Base-by-base conservation (phyloP, 2,329 filamentous ascomycete species). In the Dissoconium aciculare region DNA sequence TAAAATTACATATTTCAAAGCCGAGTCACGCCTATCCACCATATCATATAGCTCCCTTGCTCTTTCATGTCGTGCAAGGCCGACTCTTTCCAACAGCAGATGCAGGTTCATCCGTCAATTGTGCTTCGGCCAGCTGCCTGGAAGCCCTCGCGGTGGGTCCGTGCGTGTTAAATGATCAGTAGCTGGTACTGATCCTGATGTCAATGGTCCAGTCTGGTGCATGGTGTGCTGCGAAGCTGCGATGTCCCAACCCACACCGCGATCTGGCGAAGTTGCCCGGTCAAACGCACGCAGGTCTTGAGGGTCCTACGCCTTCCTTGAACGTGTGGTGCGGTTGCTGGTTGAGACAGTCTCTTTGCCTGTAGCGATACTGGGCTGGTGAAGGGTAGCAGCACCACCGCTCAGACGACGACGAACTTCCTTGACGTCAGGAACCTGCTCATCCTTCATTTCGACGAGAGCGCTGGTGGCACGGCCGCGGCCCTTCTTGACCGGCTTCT, bases 391-490 rank as follows among this genome's bases (percentile, higher is more conserved):
- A 30, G 42, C 49, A 38, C 54, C 52, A 47, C 58, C 52, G 49
- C 66, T 59, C 35, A 59, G 66, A 60, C 50, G 58, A 53, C 55
- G 66, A 59, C 53, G 63, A 56, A 56, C 63, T 52, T 66, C 60
- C 44, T 56, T 59, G 39, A 63, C 58, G 37, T 64, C 61, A 32
- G 69, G 67, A 37, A 75, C 60, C 51, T 80, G 69, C 51, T 78
- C 69, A 50, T 74, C 69, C 55, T 81, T 79, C 63, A 85, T 83
- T 56, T 91, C 84, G 47, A 87, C 80, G 30, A 89, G 62, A 36
- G 75, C 73, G 67, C 87, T 89, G 59, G 81, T 85, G 50, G 81
- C 80, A 47, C 77, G 84, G 49, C 69, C 67, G 68, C 72, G 56
- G 37, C 61, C 60, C 67, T 84, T 87, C 54, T 71, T 72, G 57